Evolutionary conservation across 2,329 filamentous ascomycete genomes (phyloP), one percentile per base, ranked within the genome.

Genomic region (Colletotrichum sp.): DNA sequence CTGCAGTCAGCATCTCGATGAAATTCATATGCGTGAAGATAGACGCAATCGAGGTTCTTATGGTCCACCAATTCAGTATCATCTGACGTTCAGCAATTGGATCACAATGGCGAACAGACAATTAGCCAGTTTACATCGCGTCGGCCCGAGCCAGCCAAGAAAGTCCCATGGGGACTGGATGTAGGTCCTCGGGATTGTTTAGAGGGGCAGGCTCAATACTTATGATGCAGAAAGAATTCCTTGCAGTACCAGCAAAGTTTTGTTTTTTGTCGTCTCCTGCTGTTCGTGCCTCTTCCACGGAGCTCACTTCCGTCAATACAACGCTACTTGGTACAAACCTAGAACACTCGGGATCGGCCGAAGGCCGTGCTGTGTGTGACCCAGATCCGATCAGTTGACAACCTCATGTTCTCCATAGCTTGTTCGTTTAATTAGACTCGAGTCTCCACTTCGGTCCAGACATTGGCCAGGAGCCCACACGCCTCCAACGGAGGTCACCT

Each of bases 161-260:
- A 49, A 2, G n/a, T 13, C 44, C 44, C n/a, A 1, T 49, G 18
- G n/a, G n/a, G n/a, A n/a, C n/a, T n/a, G 39, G 18, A 21, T 21
- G n/a, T 4, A 49, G 18, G 10, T n/a, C 44, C 44, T 49, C 18
- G 10, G n/a, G 44, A 49, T 21, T 49, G 1, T 49, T 21, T 0
- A n/a, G 10, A 49, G 4, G 44, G n/a, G n/a, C 6, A 13, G 12
- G n/a, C n/a, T 9, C 1, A 5, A 52, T 13, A 21, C 6, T 21
- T 4, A 21, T 21, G 2, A 1, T 21, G 6, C 44, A 52, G 3
- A 52, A 0, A 21, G n/a, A 0, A 52, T 21, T 8, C 44, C 44
- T 2, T 21, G 6, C 44, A 13, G n/a, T 52, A 13, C 10, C 44
- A 52, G 6, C n/a, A 12, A 21, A 8, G 18, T 21, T 18, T 0